Evolutionary conservation across 805 yeast species (phyloP), one percentile per base, ranked within the genome.

Genomic region (Hanseniaspora occidentalis): DNA sequence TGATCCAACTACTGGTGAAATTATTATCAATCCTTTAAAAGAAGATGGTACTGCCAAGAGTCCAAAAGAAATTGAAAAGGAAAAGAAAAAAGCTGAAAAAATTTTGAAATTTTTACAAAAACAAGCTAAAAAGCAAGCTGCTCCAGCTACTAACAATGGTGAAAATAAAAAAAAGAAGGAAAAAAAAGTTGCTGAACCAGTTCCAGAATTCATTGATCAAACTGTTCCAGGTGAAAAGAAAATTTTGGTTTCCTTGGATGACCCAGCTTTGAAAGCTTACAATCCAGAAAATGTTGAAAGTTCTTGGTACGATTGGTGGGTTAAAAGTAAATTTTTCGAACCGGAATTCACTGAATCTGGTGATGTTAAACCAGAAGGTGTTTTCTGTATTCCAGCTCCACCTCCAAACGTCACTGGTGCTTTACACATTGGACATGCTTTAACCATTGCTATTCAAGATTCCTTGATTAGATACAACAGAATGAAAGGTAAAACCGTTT

Each of bases 351-450:
- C 79, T 35, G 71, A 65, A 43, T 78, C 79, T 54, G 96, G 96
- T 36, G 64, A 77, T 36, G 54, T 75, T 50, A 79, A 79, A 57
- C 83, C 92, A 34, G 88, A 77, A 55, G 97, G 97, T 51, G 57
- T 70, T 16, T 92, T 89, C 64, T 72, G 81, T 47, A 84, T 92
- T 53, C 96, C 97, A 31, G 92, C 95, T n/a, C 98, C 98, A 31
- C 98, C 98, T 47, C 98, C 98, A 58, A 92, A 92, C 61, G 95
- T 92, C 48, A 92, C 98, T 37, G 98, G 98, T 66, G 96, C 97
- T 36, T 72, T 92, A 51, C 98, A 92, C 64, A 92, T 92, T 62
- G 98, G 98, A 52, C 98, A 92, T 63, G 98, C 97, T 22, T 73
- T 92, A 60, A 92, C 98, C 14, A 84, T 88, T 46, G 70, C 97